Base-by-base conservation (phyloP, 1,139 yeast genomes). In the Yamadazyma sp. region DNA sequence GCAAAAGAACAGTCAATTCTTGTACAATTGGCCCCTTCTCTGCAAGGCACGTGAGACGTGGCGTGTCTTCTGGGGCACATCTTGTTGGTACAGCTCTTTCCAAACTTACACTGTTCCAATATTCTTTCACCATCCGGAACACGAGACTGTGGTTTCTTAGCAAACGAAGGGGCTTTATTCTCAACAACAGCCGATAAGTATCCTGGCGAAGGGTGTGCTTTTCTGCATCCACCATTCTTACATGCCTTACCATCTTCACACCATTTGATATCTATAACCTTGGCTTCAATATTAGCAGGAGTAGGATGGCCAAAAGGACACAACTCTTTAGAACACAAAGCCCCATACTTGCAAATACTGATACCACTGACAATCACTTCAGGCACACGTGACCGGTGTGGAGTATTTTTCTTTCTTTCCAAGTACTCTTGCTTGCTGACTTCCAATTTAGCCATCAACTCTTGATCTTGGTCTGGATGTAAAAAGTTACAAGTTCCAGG, bases 221-320 rank as follows among this genome's bases (percentile, higher is more conserved):
- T 82, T 37, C 68, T 67, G 64, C 96, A 88, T 14, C 54, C 52
- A 1, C 72, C 57, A 56, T 87, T 78, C 31, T 62, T 53, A 65
- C 96, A 88, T 22, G 64, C 61, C 47, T 82, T 74, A 45, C 86
- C 88, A 34, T 70, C 78, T 20, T 81, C 67, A 66, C 96, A 88
- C 95, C 95, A 86, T 47, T 80, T 82, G 40, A 80, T 66, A 15
- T 75, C 73, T 17, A 76, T 67, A 27, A 88, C 87, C 50, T 80
- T 79, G 17, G 89, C 88, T 42, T 76, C 78, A 42, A 75, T 78
- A 59, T 85, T 86, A 12, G 88, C 86, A 1, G 95, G 94, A 1
- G 96, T 86, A 34, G 96, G 96, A 56, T 88, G 96, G 21, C 90
- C 96, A 66, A 82, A 87, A 18, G 89, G 88, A 66, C 96, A 88